These are phyloP conservation scores for Somion occarium DNA, from an alignment of 1,284 basidiomycete species.

Conservation along the genomic window DNA sequence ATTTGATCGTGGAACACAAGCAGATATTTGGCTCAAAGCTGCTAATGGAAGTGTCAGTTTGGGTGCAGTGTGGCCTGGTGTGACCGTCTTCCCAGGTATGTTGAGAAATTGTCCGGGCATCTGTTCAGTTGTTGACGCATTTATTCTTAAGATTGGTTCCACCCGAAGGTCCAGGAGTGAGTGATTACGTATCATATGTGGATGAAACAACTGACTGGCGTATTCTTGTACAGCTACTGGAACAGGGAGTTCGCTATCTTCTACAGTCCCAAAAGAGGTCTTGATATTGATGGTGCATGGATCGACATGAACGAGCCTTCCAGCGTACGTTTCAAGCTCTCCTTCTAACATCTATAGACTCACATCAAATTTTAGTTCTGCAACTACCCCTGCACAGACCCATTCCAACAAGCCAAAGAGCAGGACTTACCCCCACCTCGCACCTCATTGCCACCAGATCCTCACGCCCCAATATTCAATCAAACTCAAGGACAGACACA, in stretches of 20 bases:
- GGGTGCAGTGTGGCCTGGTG: conserved; percentile 70
- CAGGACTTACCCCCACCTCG: conserved; percentile 51
- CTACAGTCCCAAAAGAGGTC: conserved; percentile 48
- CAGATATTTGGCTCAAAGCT: conserved; percentile 60
- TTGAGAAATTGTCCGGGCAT: conserved; percentile 3
- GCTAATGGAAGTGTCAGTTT: conserved; percentile 53
- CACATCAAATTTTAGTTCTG: conserved; percentile 43
- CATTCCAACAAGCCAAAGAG: conserved; percentile 47
- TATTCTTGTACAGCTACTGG: conserved; percentile 49
- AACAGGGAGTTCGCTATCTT: conserved; percentile 56
- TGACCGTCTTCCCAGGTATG: conserved; percentile 55
- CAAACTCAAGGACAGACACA: conserved; percentile 14
- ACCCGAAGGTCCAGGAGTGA: conserved; percentile 44
- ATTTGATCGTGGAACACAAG: conserved; percentile 49
- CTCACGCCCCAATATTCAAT: conserved; percentile 49
- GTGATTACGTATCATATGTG: conserved; percentile 16
- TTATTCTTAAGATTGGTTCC: conserved; percentile 56
- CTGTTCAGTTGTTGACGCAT: too few relatives aligned
- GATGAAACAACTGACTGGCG: not conserved
- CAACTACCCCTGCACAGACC: conserved; percentile 50
- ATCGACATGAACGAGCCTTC: conserved; percentile 74
- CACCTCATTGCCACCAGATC: conserved; percentile 42
- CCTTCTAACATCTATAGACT: not conserved
- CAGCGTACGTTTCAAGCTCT: conserved; percentile 33
- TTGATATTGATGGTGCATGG: conserved; percentile 68